Evolutionary conservation across 1,139 yeast genomes (phyloP).

Genomic region (Taphrina flavorubra): DNA sequence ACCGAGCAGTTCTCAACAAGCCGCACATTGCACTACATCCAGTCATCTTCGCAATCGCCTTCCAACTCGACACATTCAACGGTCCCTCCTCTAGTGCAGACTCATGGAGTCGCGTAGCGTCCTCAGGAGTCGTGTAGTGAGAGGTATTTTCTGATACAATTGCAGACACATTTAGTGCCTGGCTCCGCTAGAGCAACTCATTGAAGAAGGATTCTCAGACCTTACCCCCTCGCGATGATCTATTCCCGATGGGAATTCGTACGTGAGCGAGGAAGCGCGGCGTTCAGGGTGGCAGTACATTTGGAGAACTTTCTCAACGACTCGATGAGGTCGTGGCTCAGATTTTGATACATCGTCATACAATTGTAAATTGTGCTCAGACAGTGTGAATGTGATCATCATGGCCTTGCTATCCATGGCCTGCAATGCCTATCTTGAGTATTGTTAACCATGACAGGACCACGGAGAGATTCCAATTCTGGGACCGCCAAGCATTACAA

Average conservation of each 20-base stretch:
- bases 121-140: neutral
- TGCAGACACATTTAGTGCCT: slow-evolving; percentile 41
- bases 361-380: slow-evolving; percentile 21
- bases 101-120: slow-evolving; percentile 1
- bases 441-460: no score
- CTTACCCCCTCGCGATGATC: slow-evolving; percentile 37
- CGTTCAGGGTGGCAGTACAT: slow-evolving; percentile 38
- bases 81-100: neutral
- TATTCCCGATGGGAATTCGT: slow-evolving; percentile 7
- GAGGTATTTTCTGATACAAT: slow-evolving; percentile 40
- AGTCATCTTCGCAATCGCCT: slow-evolving; percentile 42
- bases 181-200: slow-evolving; percentile 41
- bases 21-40: slow-evolving; percentile 43
- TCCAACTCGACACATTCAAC: slow-evolving; percentile 22
- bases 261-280: slow-evolving; percentile 42
- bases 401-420: slow-evolving; percentile 10
- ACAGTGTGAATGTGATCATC: slow-evolving; percentile 40
- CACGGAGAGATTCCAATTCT: neutral
- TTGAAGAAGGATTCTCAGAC: slow-evolving; percentile 42
- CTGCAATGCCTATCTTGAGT: no score
- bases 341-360: slow-evolving; percentile 35
- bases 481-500: neutral
- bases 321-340: slow-evolving; percentile 14
- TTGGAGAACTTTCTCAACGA: slow-evolving; percentile 27
- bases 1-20: slow-evolving; percentile 18